Percentiles rank a stretch among this genome's conserved stretches.
Conservation (phyloP, 805 yeast species). For the Myxozyma vanderwaltii region DNA sequence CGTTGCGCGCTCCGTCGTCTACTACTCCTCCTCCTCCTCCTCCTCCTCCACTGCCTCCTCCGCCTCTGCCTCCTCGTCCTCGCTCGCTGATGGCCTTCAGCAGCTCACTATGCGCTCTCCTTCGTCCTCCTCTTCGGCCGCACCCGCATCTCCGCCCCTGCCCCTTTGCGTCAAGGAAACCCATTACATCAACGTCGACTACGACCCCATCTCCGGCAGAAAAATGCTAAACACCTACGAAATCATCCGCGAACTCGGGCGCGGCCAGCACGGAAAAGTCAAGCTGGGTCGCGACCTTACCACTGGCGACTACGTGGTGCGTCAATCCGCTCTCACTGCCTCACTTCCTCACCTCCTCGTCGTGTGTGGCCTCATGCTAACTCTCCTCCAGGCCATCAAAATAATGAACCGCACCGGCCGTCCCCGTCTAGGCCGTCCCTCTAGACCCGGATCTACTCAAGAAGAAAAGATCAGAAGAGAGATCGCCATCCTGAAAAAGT, state of each 20-base stretch:
- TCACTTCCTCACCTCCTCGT: neutral
- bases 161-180: constrained; percentile 70
- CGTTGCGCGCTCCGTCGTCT: constrained; percentile 16
- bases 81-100: constrained; percentile 1
- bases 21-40: constrained; percentile 23
- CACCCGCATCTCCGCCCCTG: constrained; percentile 13
- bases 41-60: constrained; percentile 6
- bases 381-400: constrained; percentile 64
- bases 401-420: constrained; percentile 75
- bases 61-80: constrained; percentile 9
- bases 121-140: constrained; percentile 20
- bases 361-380: neutral
- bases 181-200: constrained; percentile 72
- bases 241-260: constrained; percentile 80
- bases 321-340: too few species aligned
- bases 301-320: constrained; percentile 42
- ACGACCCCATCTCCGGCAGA: constrained; percentile 82
- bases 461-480: constrained; percentile 82
- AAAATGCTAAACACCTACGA: constrained; percentile 88
- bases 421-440: constrained; percentile 53
- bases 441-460: constrained; percentile 46
- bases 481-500: constrained; percentile 89
- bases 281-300: constrained; percentile 79
- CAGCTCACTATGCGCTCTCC: constrained; percentile 25
- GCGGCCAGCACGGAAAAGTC: constrained; percentile 99